Conservation (phyloP, 2,329 filamentous ascomycete genomes). For the Nigrospora oryzae region DNA sequence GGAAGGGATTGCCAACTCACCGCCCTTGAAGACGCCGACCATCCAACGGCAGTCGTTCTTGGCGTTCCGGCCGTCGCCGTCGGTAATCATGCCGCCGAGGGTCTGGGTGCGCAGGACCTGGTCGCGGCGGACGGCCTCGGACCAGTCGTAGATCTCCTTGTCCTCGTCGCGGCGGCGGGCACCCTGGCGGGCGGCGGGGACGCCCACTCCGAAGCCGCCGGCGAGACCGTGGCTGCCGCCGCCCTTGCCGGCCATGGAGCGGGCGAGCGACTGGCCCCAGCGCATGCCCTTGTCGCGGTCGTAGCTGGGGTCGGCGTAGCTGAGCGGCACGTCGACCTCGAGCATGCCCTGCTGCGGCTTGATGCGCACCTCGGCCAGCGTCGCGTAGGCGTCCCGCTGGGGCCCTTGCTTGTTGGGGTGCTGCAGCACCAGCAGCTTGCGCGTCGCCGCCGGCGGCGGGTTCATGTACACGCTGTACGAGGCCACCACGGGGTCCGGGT, state of each 20-base stretch:
- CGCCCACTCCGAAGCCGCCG: slow-evolving; percentile 62
- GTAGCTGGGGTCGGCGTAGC: slow-evolving; percentile 60
- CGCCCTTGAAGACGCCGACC: slow-evolving; percentile 80
- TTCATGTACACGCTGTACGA: slow-evolving; percentile 85
- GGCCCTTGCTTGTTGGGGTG: slow-evolving; percentile 68
- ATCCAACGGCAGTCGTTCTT: slow-evolving; percentile 67
- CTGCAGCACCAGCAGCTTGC: slow-evolving; percentile 74
- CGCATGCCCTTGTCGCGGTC: slow-evolving; percentile 74
- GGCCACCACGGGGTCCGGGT: slow-evolving; percentile 61
- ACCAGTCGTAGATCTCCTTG: slow-evolving; percentile 47
- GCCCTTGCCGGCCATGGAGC: slow-evolving; percentile 48
- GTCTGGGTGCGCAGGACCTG: slow-evolving; percentile 75
- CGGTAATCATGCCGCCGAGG: slow-evolving; percentile 71
- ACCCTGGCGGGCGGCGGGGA: slow-evolving; percentile 26
- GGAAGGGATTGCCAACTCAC: no score
- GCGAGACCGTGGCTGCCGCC: slow-evolving; percentile 62
- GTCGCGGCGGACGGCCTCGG: slow-evolving; percentile 58
- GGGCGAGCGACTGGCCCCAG: slow-evolving; percentile 71
- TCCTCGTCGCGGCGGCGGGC: slow-evolving; percentile 26
- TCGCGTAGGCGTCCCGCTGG: slow-evolving; percentile 44
- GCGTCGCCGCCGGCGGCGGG: slow-evolving; percentile 52
- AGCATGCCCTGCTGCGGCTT: slow-evolving; percentile 78
- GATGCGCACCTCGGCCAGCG: slow-evolving; percentile 68
- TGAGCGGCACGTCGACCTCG: slow-evolving; percentile 84
- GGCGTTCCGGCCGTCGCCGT: slow-evolving; percentile 33